These are phyloP conservation scores for Nannizzia gypsea DNA, from an alignment of 2,329 filamentous ascomycete genomes.

Conservation along the genomic window DNA sequence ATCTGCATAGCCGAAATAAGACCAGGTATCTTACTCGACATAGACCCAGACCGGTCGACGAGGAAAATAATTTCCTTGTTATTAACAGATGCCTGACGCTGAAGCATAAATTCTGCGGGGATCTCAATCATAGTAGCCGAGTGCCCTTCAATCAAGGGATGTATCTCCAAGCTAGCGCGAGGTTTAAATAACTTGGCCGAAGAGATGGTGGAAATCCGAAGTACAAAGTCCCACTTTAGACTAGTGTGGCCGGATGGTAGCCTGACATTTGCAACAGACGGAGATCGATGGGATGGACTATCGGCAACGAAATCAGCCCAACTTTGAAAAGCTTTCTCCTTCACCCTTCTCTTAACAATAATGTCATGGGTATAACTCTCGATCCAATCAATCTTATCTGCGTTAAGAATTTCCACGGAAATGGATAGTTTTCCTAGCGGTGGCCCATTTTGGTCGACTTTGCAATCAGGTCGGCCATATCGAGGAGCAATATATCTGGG, in stretches of 20 bases:
- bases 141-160: constrained; percentile 6
- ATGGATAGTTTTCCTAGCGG: neutral
- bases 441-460: neutral
- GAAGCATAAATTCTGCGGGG: constrained; percentile 7
- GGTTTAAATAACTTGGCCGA: neutral
- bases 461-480: neutral
- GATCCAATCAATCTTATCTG: neutral
- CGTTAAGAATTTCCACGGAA: neutral
- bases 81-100: neutral
- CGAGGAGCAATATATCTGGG: constrained; percentile 6
- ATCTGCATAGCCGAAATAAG: constrained; percentile 6
- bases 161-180: constrained; percentile 4
- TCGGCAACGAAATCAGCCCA: constrained; percentile 5
- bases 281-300: neutral
- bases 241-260: neutral
- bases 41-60: constrained; percentile 9
- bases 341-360: neutral
- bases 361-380: neutral
- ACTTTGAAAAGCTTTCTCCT: neutral
- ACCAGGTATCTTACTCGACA: constrained; percentile 5
- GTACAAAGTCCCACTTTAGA: neutral
- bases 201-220: neutral
- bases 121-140: constrained; percentile 6
- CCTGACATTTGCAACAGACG: constrained; percentile 2
- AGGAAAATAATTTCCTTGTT: constrained; percentile 9